Evolutionary conservation across 2,329 filamentous ascomycete genomes (phyloP), one percentile per base, ranked within the genome.

Genomic region (Microdochium trichocladiopsis): DNA sequence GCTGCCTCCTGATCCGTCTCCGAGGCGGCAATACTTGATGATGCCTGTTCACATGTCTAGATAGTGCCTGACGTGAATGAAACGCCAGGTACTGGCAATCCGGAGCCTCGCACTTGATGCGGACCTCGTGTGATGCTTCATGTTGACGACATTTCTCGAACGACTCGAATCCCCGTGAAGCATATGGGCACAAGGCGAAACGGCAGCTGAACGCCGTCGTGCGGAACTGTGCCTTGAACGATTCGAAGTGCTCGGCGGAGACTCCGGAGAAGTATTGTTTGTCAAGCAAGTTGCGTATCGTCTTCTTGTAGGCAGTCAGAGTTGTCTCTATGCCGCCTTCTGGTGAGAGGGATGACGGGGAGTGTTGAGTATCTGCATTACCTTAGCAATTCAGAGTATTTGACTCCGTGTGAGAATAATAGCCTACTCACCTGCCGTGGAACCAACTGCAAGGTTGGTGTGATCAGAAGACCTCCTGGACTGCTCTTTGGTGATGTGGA

Each of bases 91-190:
- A 57, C 36, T 49, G 54, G 25, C 57, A 58, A 1, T 47, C 51
- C 3, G 47, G 8, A 18, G 41, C 23, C n/a, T 25, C 4, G 16
- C 57, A 58, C 6, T n/a, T 2, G 3, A 53, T 18, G 0, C n/a
- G 33, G 24, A 49, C 53, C 2, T 43, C 36, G 16, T 61, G 60
- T 4, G 47, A 16, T 2, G 43, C 8, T 25, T 61, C 58, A 41
- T 61, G 60, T 16, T 56, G 51, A 4, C 25, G 9, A 3, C 53
- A 53, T 1, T 49, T 6, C 11, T 50, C 36, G 12, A 55, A n/a
- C 1, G 25, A 36, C 1, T 59, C 54, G 23, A 65, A 64, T 0
- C 63, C 61, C 0, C 53, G 1, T 0, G 51, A 49, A 2, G 58
- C 56, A 4, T 47, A 21, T 2, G 57, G 54, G 33, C 62, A 66